Percentiles rank a stretch among this genome's conserved stretches.
Conservation (phyloP, 2,329 filamentous ascomycete genomes). For the Triangularia verruculosa region DNA sequence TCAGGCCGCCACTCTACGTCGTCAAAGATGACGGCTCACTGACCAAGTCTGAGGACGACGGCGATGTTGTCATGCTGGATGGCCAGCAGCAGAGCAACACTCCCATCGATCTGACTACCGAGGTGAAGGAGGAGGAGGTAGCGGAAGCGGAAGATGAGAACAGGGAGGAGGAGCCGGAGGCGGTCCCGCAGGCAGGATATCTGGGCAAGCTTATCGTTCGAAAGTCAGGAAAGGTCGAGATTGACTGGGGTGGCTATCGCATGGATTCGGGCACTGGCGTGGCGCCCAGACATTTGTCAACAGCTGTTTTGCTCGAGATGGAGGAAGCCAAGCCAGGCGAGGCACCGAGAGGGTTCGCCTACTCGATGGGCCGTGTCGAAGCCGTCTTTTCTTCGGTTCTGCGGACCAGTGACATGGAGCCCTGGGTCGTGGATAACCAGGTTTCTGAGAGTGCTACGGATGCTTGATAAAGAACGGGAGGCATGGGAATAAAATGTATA, state of each 20-base stretch:
- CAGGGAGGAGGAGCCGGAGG: slow-evolving; percentile 23
- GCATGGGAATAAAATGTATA: neutral
- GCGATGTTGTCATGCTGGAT: slow-evolving; percentile 39
- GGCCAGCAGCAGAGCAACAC: slow-evolving; percentile 28
- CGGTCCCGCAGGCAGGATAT: slow-evolving; percentile 50
- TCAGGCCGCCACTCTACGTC: slow-evolving; percentile 52
- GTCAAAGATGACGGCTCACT: slow-evolving; percentile 8
- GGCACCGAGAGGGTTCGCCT: slow-evolving; percentile 13
- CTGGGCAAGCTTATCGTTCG: slow-evolving; percentile 60
- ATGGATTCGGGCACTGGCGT: slow-evolving; percentile 54
- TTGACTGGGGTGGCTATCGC: slow-evolving; percentile 59
- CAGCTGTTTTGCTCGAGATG: slow-evolving; percentile 58
- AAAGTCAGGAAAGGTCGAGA: slow-evolving; percentile 59
- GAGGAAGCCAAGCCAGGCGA: slow-evolving; percentile 49
- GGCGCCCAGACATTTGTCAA: slow-evolving; percentile 52
- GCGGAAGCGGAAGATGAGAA: slow-evolving; percentile 22
- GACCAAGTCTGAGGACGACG: slow-evolving; percentile 18
- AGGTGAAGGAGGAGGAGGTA: slow-evolving; percentile 29
- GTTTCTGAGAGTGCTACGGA: neutral
- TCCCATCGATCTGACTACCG: slow-evolving; percentile 44
- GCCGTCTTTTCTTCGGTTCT: neutral
- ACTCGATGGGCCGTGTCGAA: neutral
- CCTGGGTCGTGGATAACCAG: neutral
- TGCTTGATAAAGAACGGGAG: neutral
- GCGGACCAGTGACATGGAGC: neutral